Evolutionary conservation across 768 basidiomycete genomes (phyloP), one percentile per base, ranked within the genome.

Genomic region (Kwoniella botswanensis): DNA sequence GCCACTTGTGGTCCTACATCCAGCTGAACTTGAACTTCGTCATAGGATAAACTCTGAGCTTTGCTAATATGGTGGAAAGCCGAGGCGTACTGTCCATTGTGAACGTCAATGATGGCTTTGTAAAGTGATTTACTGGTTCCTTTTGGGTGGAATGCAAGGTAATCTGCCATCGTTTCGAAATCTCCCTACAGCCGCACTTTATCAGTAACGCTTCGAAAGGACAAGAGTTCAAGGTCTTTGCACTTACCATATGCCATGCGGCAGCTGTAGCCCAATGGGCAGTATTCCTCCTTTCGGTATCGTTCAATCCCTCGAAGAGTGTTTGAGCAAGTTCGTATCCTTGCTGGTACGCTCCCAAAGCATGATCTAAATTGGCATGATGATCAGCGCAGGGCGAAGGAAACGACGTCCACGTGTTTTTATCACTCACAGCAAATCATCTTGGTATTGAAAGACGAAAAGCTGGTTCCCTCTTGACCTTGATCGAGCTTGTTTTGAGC

Each of bases 31-130:
- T 79, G 80, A 0, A 83, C 71, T 58, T 83, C 82, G 67, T 82
- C 80, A 65, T 82, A 81, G 1, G 80, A 71, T n/a, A 77, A 42
- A 17, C 75, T 64, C 64, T 83, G 80, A 4, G 77, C 81, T 69
- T 82, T 83, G 22, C 65, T 63, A 52, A 82, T 83, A 66, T 81
- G 79, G 26, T 76, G 75, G 43, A 80, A 75, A 2, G 81, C 81
- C 21, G 75, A 70, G 22, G 73, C 77, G 62, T 78, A 80, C 24
- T 81, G 63, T 4, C 71, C 72, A 44, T 78, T 73, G 21, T 79
- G 72, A 29, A 82, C 77, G 57, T 83, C 81, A 52, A 83, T 76
- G 54, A 83, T 79, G 22, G 82, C 82, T 72, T 83, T 83, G 78
- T 82, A 83, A 6, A 83, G 72, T 26, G 78, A 75, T 66, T 81